Evolutionary conservation across 257 asterid genomes (phyloP), one percentile per base, ranked within the genome.

Genomic region (Gynochthodes officinalis): DNA sequence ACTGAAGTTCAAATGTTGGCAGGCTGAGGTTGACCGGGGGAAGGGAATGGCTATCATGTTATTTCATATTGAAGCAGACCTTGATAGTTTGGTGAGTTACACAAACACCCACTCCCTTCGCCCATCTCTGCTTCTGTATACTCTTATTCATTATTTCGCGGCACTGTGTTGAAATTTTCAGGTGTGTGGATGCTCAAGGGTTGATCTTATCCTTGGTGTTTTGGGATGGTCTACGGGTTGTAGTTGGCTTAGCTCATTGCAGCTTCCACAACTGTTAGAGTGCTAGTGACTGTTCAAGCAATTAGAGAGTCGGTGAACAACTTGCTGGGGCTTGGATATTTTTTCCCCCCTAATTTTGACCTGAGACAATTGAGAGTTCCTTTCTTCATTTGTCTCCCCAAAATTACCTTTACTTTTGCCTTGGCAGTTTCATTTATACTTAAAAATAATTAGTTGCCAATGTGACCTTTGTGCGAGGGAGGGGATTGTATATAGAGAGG

Each of bases 161-260:
- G 21, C 42, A 46, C 61, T 49, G 15, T 72, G 33, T 64, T 33
- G 66, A 28, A 50, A 48, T 64, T n/a, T 42, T 67, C 87, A 92
- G 98, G 79, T 85, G 52, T 75, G 67, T 60, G 93, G 87, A 53
- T 89, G 97, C 66, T 79, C 90, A 52, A 86, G 82, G 84, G 81
- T 90, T 80, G 98, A 93, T 77, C 69, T 86, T 64, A 71, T 89
- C 54, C 95, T 93, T 10, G 97, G 98, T 59, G 96, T 93, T 62
- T 73, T 90, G 83, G 97, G 91, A 64, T 93, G 98, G 98, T 93
- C 96, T 32, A 83, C 89, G 1, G 98, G 98, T 44, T 92, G 98
- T 90, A 92, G 97, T 82, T 87, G 88, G 97, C 86, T 82, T 76
- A 83, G 86, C 86, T 75, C 91, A 54, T 54, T 71, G 30, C 86